These are phyloP conservation scores for Ophiostoma pallidulum DNA, from an alignment of 2,329 filamentous ascomycete species.

Conservation along the genomic window DNA sequence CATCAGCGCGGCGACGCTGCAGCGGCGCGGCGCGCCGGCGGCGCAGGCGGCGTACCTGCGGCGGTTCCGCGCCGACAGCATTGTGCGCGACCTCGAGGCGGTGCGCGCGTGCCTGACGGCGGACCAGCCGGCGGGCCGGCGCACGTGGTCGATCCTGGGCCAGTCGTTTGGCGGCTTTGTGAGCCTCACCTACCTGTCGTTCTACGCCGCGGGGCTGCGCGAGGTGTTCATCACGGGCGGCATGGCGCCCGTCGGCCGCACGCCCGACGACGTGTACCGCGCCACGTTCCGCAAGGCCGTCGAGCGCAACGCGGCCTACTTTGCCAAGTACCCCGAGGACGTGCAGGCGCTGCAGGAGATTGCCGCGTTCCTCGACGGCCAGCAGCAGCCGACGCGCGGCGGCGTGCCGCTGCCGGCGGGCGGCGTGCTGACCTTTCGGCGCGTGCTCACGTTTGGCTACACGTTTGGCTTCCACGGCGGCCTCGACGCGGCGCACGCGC, in stretches of 20 bases:
- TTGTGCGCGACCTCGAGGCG: conserved; percentile 82
- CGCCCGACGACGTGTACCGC: conserved; percentile 65
- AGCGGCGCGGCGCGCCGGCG: conserved; percentile 47
- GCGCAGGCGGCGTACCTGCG: conserved; percentile 74
- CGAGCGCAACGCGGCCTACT: conserved; percentile 69
- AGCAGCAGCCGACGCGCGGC: conserved; percentile 40
- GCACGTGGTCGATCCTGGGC: conserved; percentile 78
- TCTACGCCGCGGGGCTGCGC: conserved; percentile 64
- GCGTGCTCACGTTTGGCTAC: conserved; percentile 71
- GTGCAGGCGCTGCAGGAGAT: conserved; percentile 57
- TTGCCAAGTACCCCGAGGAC: conserved; percentile 78
- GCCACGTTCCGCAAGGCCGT: conserved; percentile 60
- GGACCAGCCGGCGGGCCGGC: conserved; percentile 47
- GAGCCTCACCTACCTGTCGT: conserved; percentile 71
- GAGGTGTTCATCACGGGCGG: conserved; percentile 83
- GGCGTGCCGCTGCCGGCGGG: conserved; percentile 58
- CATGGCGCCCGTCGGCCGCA: conserved; percentile 63
- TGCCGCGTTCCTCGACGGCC: conserved; percentile 51
- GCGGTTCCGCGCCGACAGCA: conserved; percentile 79
- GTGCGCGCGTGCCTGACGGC: conserved; percentile 65
- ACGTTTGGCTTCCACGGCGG: conserved; percentile 71
- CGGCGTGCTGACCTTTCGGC: conserved; percentile 59
- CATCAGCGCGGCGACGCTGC: conserved; percentile 63
- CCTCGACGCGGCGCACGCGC: conserved; percentile 62
- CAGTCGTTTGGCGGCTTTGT: conserved; percentile 93